Conservation (phyloP, 805 yeast genomes). For the Candida tibetensis region DNA sequence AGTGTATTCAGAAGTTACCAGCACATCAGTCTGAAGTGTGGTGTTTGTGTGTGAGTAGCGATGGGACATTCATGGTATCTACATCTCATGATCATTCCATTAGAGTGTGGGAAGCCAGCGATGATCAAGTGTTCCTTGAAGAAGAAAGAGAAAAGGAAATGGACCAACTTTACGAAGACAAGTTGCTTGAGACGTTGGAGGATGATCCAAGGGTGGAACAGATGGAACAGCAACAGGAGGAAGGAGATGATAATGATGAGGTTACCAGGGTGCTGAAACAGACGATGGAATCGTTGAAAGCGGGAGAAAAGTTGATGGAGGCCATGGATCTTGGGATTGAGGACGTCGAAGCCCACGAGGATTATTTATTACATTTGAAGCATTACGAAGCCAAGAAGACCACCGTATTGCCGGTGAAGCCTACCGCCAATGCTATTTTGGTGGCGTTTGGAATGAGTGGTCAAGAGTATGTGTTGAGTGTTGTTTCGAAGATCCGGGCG, state of each 20-base stretch:
- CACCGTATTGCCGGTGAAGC: conserved; percentile 53
- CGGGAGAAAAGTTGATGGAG: conserved; percentile 90
- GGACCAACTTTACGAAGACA: conserved; percentile 88
- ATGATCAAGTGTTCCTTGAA: conserved; percentile 93
- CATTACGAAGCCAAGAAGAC: conserved; percentile 40
- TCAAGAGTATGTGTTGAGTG: conserved; percentile 73
- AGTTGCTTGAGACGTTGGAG: conserved; percentile 69
- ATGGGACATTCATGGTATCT: conserved; percentile 70
- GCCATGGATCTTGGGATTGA: conserved; percentile 80
- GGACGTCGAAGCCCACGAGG: conserved; percentile 59
- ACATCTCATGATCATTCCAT: conserved; percentile 93
- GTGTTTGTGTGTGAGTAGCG: conserved; percentile 76
- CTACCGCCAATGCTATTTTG: conserved; percentile 69
- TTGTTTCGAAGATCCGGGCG: conserved; percentile 66
- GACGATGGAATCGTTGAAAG: conserved; percentile 86
- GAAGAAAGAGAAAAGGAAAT: conserved; percentile 95
- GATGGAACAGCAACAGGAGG: conserved; percentile 27
- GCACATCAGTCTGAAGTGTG: conserved; percentile 92
- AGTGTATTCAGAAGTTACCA: conserved; percentile 79
- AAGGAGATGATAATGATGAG: conserved; percentile 47
- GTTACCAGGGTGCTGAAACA: conserved; percentile 71
- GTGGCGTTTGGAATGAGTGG: conserved; percentile 70
- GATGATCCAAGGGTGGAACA: conserved; percentile 38
- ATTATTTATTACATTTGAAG: conserved; percentile 43
- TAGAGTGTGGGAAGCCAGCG: conserved; percentile 90